These are phyloP conservation scores for Wickerhamiella galacta DNA, from an alignment of 805 yeast species.

Conservation along the genomic window DNA sequence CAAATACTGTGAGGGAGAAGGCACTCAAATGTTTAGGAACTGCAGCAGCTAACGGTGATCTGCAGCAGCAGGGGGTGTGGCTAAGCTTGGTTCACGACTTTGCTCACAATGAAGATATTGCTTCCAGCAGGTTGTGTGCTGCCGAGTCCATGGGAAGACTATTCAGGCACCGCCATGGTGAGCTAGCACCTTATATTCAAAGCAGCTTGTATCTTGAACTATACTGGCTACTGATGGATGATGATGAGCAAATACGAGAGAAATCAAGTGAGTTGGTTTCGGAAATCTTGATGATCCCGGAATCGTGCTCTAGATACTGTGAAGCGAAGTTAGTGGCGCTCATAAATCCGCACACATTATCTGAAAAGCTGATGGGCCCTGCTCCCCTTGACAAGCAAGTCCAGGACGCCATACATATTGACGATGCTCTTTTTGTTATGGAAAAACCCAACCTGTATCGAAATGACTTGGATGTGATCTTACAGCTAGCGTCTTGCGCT, in stretches of 20 bases:
- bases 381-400: conserved; percentile 13
- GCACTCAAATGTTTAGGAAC: too few relatives aligned
- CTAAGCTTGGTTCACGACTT: too few relatives aligned
- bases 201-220: too few relatives aligned
- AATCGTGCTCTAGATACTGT: conserved; percentile 8
- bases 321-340: conserved; percentile 5
- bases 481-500: conserved; percentile 5
- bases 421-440: conserved; percentile 37
- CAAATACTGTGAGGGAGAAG: too few relatives aligned
- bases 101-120: too few relatives aligned
- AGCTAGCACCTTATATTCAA: too few relatives aligned
- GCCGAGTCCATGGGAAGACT: too few relatives aligned
- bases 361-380: conserved; percentile 4
- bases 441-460: conserved; percentile 57
- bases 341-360: conserved; percentile 4
- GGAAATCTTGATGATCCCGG: conserved; percentile 14
- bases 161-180: too few relatives aligned
- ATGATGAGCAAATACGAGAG: conserved; percentile 43
- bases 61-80: too few relatives aligned
- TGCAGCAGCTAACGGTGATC: too few relatives aligned
- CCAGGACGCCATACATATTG: conserved; percentile 12
- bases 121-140: too few relatives aligned
- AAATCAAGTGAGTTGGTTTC: conserved; percentile 30
- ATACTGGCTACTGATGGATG: conserved; percentile 31
- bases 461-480: conserved; percentile 26